Evolutionary conservation across 768 basidiomycete genomes (phyloP).

Genomic region (Scleroderma bovista): DNA sequence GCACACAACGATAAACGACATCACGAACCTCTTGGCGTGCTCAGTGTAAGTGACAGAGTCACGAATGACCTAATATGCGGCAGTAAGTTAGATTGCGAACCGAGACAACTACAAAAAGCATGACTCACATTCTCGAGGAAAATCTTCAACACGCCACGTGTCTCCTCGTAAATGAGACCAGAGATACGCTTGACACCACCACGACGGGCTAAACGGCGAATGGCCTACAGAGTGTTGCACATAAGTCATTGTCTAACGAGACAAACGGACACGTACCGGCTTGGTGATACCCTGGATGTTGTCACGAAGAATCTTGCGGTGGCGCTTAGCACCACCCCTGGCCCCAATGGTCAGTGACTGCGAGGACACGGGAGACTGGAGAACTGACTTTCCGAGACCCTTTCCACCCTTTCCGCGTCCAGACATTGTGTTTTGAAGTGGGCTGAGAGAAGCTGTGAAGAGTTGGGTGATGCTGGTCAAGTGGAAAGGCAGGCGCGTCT

Average conservation of each 20-base stretch:
- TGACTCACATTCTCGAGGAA: slow-evolving; percentile 76
- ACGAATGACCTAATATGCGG: slow-evolving; percentile 74
- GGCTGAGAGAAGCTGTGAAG: slow-evolving; percentile 8
- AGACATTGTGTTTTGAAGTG: slow-evolving; percentile 32
- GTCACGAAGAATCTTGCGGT: slow-evolving; percentile 43
- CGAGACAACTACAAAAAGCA: slow-evolving; percentile 10
- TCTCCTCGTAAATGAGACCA: slow-evolving; percentile 88
- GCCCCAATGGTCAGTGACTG: slow-evolving; percentile 8
- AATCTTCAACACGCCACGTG: slow-evolving; percentile 87
- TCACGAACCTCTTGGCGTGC: slow-evolving; percentile 67
- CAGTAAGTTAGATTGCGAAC: slow-evolving; percentile 6
- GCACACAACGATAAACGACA: background rate
- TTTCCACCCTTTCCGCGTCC: slow-evolving; percentile 47
- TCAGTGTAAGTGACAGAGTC: slow-evolving; percentile 93
- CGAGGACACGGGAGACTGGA: background rate
- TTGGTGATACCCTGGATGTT: slow-evolving; percentile 54
- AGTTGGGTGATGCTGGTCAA: slow-evolving; percentile 22
- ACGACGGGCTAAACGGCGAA: slow-evolving; percentile 86
- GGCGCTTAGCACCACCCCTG: slow-evolving; percentile 41
- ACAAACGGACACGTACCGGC: slow-evolving; percentile 25
- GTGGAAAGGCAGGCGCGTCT: slow-evolving; percentile 20
- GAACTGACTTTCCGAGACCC: slow-evolving; percentile 40
- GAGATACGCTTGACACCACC: slow-evolving; percentile 93
- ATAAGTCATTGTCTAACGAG: slow-evolving; percentile 14
- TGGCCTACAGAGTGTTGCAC: slow-evolving; percentile 66